phyloP scores from a whole-genome alignment of 2,329 filamentous ascomycete genomes.

The Cladosporium halotolerans region DNA sequence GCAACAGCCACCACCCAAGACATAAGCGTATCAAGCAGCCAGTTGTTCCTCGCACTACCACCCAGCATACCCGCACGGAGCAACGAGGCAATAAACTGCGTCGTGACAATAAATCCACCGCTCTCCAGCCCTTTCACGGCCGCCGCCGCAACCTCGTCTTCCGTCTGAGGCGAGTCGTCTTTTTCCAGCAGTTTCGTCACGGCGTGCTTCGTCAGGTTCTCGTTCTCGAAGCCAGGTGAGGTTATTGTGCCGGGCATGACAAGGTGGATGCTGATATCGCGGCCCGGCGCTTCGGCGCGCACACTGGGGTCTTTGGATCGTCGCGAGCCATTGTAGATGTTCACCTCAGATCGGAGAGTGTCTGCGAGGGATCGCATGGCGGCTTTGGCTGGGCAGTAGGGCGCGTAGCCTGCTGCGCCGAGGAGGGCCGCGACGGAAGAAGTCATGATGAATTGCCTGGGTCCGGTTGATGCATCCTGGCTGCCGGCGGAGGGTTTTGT shows the following conservation, averaged over 20 bases:
- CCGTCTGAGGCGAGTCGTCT: constrained; percentile 71
- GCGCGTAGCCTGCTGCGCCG: constrained; percentile 71
- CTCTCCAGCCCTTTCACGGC: constrained; percentile 70
- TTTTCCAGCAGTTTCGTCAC: constrained; percentile 76
- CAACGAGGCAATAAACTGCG: constrained; percentile 63
- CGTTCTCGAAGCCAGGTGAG: constrained; percentile 65
- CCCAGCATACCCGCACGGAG: constrained; percentile 59
- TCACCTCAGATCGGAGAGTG: constrained; percentile 72
- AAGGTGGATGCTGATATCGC: constrained; percentile 70
- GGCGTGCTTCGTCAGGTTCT: constrained; percentile 72
- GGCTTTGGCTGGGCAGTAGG: constrained; percentile 79
- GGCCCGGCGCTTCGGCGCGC: constrained; percentile 39
- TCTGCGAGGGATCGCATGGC: constrained; percentile 80
- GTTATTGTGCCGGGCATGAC: constrained; percentile 81
- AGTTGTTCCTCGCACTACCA: constrained; percentile 47
- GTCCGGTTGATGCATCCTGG: constrained; percentile 6
- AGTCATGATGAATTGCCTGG: constrained; percentile 83
- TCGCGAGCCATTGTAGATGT: constrained; percentile 69
- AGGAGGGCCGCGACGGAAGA: constrained; percentile 70
- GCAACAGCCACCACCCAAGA: constrained; percentile 48
- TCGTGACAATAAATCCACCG: constrained; percentile 73
- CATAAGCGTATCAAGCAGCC: constrained; percentile 49
- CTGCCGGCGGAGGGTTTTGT: constrained; percentile 40
- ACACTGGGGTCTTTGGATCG: constrained; percentile 18
- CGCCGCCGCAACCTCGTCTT: constrained; percentile 66